Conservation (phyloP, 2,329 filamentous ascomycete species). For the Paraphoma sp. region DNA sequence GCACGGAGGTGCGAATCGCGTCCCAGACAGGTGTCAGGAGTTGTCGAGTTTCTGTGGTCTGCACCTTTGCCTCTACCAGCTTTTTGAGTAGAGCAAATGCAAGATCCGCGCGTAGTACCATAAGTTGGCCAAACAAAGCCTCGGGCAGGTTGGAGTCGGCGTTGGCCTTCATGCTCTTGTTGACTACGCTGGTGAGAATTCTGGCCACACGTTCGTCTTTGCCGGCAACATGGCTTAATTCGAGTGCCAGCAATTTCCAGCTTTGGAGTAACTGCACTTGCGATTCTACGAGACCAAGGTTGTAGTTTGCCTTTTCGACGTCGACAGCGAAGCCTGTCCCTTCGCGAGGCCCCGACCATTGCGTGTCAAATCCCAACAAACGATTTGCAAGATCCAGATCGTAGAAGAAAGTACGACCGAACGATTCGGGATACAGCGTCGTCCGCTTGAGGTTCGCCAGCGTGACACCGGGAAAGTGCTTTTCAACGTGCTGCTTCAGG, state of each 20-base stretch:
- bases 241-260: conserved; percentile 87
- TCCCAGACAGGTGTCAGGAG: conserved; percentile 68
- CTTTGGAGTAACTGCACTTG: conserved; percentile 86
- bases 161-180: conserved; percentile 81
- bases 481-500: conserved; percentile 82
- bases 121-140: conserved; percentile 79
- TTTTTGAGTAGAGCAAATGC: conserved; percentile 83
- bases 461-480: conserved; percentile 75
- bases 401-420: conserved; percentile 85
- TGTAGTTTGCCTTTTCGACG: conserved; percentile 85
- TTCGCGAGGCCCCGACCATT: conserved; percentile 68
- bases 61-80: conserved; percentile 66
- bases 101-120: conserved; percentile 78
- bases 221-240: conserved; percentile 72
- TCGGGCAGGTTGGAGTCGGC: conserved; percentile 74
- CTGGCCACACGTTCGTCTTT: conserved; percentile 65
- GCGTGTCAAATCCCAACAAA: conserved; percentile 77
- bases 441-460: conserved; percentile 84
- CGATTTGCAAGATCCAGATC: conserved; percentile 76
- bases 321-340: conserved; percentile 80
- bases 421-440: conserved; percentile 65
- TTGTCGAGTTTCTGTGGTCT: conserved; percentile 58
- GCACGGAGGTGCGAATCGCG: conserved; percentile 60
- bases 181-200: conserved; percentile 75
- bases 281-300: conserved; percentile 89